Evolutionary conservation across 805 yeast species (phyloP), one percentile per base, ranked within the genome.

Genomic region (Peterozyma xylosa): DNA sequence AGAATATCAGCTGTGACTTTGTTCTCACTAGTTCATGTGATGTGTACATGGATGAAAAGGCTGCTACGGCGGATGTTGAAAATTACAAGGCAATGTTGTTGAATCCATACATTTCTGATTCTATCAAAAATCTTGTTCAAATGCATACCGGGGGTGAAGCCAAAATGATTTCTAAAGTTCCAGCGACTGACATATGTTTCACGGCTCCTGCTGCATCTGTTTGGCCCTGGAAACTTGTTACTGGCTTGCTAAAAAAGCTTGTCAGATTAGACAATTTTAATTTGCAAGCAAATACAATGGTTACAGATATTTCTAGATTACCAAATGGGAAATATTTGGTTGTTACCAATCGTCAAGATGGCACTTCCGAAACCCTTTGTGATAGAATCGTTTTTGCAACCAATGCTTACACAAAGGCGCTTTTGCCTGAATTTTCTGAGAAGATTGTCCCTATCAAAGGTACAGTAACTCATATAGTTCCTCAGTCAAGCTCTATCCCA

Each of bases 161-260:
- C 13, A 52, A 45, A 41, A 39, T 51, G 11, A 43, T 59, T 21
- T 54, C 64, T 3, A 59, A 66, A 33, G 55, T 53, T 30, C 56
- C 49, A 10, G 47, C 51, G 7, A 53, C 65, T 15, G 48, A 52
- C 9, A 60, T 63, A 9, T 60, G 63, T 11, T 42, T 68, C 17
- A 55, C 64, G 1, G 62, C 59, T 43, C 69, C 73, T 2, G 73
- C 74, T 2, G 68, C 69, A 5, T 63, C 67, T 10, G 53, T 71
- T 42, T 70, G 74, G 64, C 73, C 76, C 2, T 68, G 71, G 53
- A 66, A 65, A 48, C 52, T 73, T 2, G 58, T 68, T 42, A 55
- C 57, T 5, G 53, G 58, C 2, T 42, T 72, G 2, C 48, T 71
- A 39, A 59, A 60, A 47, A 50, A 50, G 21, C 52, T 70, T 9